Base-by-base conservation (phyloP, 305 asterid genomes). In the Fraxinus latifolia region DNA sequence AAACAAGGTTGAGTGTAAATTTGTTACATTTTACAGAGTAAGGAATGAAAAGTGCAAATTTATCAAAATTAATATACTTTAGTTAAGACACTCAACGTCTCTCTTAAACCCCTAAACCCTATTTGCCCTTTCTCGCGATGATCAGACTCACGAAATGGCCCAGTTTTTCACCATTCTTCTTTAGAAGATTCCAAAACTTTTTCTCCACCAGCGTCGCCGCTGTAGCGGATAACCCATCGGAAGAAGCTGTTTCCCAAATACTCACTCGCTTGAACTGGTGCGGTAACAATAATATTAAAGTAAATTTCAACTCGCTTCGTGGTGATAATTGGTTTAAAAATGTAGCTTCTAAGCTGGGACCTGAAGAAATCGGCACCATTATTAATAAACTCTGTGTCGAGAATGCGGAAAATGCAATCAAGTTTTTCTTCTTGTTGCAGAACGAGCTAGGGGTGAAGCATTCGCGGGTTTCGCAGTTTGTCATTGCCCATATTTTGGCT, bases 401-500 rank as follows among this genome's bases (percentile, higher is more conserved):
- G 7, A 74, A 80, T 80, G 82, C 91, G 44, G 94, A 91, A 50
- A 77, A 87, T 76, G 96, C 96, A 32, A 76, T 94, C 27, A 90
- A 88, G 37, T 91, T 95, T 87, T 95, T 93, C 86, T 91, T 86
- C 78, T 70, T 91, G 85, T 80, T 93, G 88, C 90, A 87, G 81
- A 90, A 89, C 85, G 90, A 88, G 71, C 87, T 85, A 70, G 90
- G 94, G 11, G 76, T 89, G 75, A 79, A 81, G 86, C 97, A 84
- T 83, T 88, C 97, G 0, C 76, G 60, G 23, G 67, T 27, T 7
- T 87, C 87, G 7, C 80, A 82, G 60, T 79, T 95, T 23, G 1
- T 86, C 80, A 58, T 92, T 60, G 97, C 98, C 32, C 94, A 88
- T 86, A 44, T 88, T 27, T 87, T 95, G 90, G 97, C 97, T 60